phyloP scores from a whole-genome alignment of 1,284 basidiomycete genomes.

The Bjerkandera adusta region DNA sequence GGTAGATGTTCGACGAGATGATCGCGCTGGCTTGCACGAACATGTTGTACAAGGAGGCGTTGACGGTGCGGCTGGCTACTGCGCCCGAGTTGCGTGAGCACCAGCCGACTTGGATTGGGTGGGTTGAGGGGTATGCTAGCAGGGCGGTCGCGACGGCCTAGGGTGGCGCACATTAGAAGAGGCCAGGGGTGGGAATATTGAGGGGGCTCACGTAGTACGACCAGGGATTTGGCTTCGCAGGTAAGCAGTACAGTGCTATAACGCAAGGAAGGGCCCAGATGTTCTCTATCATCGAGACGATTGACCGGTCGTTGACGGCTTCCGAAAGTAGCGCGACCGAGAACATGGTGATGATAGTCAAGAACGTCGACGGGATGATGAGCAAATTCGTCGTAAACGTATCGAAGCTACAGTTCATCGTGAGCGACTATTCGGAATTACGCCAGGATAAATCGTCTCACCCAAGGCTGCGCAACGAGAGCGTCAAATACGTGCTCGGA shows the following conservation, averaged over 20 bases:
- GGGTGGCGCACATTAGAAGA: background rate
- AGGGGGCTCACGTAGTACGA: conserved; percentile 35
- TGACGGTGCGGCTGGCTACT: conserved; percentile 52
- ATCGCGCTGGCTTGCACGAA: conserved; percentile 45
- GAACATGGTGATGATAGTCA: conserved; percentile 22
- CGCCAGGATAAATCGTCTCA: too few species aligned
- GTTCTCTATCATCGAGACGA: conserved; percentile 45
- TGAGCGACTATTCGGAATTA: too few species aligned
- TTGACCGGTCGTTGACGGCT: conserved; percentile 40
- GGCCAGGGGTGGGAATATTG: too few species aligned
- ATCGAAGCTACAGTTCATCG: too few species aligned
- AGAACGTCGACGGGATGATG: background rate
- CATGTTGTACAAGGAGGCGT: conserved; percentile 56
- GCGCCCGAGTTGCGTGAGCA: conserved; percentile 53
- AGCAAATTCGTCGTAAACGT: too few species aligned
- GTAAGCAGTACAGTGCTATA: conserved; percentile 43
- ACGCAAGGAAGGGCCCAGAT: conserved; percentile 52
- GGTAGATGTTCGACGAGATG: conserved; percentile 47
- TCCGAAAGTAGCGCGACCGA: conserved; percentile 44
- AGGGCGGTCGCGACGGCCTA: conserved; percentile 28
- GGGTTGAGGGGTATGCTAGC: conserved; percentile 32
- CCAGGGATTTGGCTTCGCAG: conserved; percentile 45
- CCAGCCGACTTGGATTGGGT: conserved; percentile 47
- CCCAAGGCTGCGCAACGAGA: conserved; percentile 52
- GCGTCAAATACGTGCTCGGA: conserved; percentile 46